Base-by-base conservation (phyloP, 2,329 filamentous ascomycete species). In the Chaetomiaceae sp. region DNA sequence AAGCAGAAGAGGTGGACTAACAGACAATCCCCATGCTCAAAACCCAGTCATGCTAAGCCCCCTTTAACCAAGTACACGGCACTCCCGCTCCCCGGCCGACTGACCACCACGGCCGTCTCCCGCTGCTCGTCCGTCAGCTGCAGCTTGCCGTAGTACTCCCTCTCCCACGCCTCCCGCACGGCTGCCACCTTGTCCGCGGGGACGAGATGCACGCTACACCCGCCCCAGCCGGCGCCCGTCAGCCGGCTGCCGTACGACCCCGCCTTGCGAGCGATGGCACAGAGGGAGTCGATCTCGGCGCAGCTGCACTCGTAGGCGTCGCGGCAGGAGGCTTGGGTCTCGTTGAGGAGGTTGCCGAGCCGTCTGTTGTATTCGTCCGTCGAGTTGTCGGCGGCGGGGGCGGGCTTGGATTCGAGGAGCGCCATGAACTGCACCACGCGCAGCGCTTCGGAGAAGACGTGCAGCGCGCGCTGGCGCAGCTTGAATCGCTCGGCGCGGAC, bases 191-290 rank as follows among this genome's bases (percentile, higher is more conserved):
- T 92, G 64, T 90, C 81, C 53, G 84, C 87, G 0, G 92, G 87
- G 48, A 97, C 87, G 53, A 99, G 79, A 73, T 99, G 94, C 53
- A 99, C 92, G 56, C 84, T 94, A 73, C 94, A 97, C 2, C 94
- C 94, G 57, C 94, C 94, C 94, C 94, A 99, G 3, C 94, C 94
- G 0, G 94, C 94, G 34, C 94, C 94, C 0, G 92, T 97, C 62
- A 96, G 73, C 23, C 92, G 78, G 62, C 87, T 90, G 25, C 92
- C 94, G 67, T 90, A 90, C 16, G 88, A 83, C 2, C 94, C 94
- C 1, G 88, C 88, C 14, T 75, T 77, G 25, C 85, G 78, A 0
- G 91, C 91, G 60, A 97, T 86, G 34, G 77, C 69, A 69, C 92
- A 97, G 33, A 99, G 80, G 57, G 89, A 79, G 68, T 99, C 92